Percentiles rank a stretch among this genome's conserved stretches.
These are phyloP conservation scores for Phaeotremella fagi DNA, from an alignment of 768 basidiomycete species.

Conservation along the genomic window DNA sequence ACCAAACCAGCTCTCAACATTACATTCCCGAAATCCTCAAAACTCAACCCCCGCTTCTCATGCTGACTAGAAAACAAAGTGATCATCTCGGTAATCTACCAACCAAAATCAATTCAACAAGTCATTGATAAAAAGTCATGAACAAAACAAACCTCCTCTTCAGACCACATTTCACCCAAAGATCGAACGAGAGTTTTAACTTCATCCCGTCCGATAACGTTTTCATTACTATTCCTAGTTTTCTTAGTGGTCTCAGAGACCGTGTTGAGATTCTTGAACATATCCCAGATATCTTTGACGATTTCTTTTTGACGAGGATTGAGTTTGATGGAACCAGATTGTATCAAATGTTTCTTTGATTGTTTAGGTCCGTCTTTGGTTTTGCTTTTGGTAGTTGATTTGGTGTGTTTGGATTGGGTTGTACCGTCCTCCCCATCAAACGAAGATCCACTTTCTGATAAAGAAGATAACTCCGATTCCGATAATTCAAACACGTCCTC, in stretches of 20 bases:
- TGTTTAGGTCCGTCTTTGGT: not conserved
- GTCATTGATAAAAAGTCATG: slow-evolving; percentile 1
- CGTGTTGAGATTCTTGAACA: slow-evolving; percentile 22
- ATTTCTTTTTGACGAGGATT: slow-evolving; percentile 34
- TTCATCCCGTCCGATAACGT: slow-evolving; percentile 37
- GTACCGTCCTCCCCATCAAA: not conserved
- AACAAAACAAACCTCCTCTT: slow-evolving; percentile 38
- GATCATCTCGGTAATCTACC: slow-evolving; percentile 46
- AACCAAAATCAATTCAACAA: not conserved
- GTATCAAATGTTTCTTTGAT: slow-evolving; percentile 8
- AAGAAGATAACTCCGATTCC: slow-evolving; percentile 16
- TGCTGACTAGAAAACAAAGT: slow-evolving; percentile 45
- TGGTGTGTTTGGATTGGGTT: slow-evolving; percentile 3
- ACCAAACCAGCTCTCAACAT: slow-evolving; percentile 42
- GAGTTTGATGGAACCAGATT: slow-evolving; percentile 19
- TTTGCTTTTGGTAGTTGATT: not conserved
- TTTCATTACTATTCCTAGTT: not conserved
- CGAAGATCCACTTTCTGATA: slow-evolving; percentile 12
- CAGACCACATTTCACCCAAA: slow-evolving; percentile 45
- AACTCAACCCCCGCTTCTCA: slow-evolving; percentile 39
- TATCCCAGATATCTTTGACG: slow-evolving; percentile 42
- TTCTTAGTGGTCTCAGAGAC: not conserved
- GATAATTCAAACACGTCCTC: slow-evolving; percentile 19
- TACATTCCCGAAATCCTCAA: slow-evolving; percentile 44
- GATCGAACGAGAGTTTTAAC: slow-evolving; percentile 37